A percentile compares a stretch with the other conserved stretches of the same genome.
These are phyloP conservation scores for Candida schatavii DNA, from an alignment of 805 yeast genomes.

Conservation along the genomic window DNA sequence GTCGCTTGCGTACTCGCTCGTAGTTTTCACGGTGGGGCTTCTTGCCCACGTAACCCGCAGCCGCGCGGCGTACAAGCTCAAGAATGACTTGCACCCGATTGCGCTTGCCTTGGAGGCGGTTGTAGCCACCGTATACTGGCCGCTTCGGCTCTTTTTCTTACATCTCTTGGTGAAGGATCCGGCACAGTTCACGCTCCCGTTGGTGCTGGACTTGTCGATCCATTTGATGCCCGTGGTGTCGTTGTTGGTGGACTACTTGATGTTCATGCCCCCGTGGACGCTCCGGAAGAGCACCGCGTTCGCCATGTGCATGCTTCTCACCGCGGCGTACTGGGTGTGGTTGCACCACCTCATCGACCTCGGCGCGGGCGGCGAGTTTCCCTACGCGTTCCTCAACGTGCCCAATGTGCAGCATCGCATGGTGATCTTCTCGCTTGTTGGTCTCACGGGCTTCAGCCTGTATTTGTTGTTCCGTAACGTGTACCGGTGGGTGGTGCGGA, in stretches of 20 bases:
- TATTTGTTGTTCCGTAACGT: slow-evolving; percentile 26
- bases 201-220: slow-evolving; percentile 52
- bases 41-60: slow-evolving; percentile 30
- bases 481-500: slow-evolving; percentile 17
- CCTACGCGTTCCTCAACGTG: slow-evolving; percentile 67
- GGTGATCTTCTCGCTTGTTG: slow-evolving; percentile 48
- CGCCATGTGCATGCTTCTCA: slow-evolving; percentile 32
- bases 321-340: slow-evolving; percentile 52
- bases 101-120: slow-evolving; percentile 58
- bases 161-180: slow-evolving; percentile 44
- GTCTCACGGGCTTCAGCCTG: slow-evolving; percentile 27
- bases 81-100: slow-evolving; percentile 48
- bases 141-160: slow-evolving; percentile 51
- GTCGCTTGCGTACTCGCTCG: slow-evolving; percentile 48
- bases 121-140: slow-evolving; percentile 70
- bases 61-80: slow-evolving; percentile 24
- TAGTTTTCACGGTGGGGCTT: slow-evolving; percentile 39
- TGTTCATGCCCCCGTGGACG: slow-evolving; percentile 48
- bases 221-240: slow-evolving; percentile 58
- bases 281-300: slow-evolving; percentile 36
- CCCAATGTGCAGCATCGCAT: slow-evolving; percentile 40
- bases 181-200: slow-evolving; percentile 37
- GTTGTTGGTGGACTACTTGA: slow-evolving; percentile 53
- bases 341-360: slow-evolving; percentile 48
- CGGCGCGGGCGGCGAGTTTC: slow-evolving; percentile 49